Evolutionary conservation across 2,329 filamentous ascomycete species (phyloP).

Genomic region (Paraphoma sp.): DNA sequence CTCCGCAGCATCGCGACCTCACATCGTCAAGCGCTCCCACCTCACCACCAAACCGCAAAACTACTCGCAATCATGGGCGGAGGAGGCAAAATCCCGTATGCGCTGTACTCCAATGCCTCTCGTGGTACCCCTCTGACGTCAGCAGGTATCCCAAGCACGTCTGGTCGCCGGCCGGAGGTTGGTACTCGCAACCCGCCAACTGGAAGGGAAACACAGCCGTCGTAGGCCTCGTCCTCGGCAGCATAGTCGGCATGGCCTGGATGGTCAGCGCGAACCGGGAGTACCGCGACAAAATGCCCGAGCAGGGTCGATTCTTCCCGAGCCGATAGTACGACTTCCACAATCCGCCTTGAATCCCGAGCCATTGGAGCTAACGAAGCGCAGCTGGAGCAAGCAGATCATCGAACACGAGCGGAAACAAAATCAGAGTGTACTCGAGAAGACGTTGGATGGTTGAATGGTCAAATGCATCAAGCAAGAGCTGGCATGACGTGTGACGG

Average conservation of each 20-base stretch:
- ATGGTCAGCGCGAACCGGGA: conserved; percentile 77
- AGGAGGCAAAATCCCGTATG: conserved; percentile 77
- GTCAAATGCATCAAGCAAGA: neutral
- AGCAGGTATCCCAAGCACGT: conserved; percentile 97
- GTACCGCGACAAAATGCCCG: conserved; percentile 75
- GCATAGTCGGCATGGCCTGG: conserved; percentile 72
- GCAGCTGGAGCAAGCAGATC: conserved; percentile 75
- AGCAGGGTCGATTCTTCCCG: conserved; percentile 78
- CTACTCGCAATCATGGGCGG: conserved; percentile 67
- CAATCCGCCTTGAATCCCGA: conserved; percentile 1
- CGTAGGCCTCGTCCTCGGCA: conserved; percentile 71
- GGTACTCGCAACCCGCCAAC: conserved; percentile 94
- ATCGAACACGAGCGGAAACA: conserved; percentile 69
- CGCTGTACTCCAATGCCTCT: conserved; percentile 14
- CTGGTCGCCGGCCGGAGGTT: conserved; percentile 98
- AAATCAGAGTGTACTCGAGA: conserved; percentile 33
- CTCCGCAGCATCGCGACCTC: conserved; percentile 23
- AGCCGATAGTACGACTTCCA: conserved; percentile 75
- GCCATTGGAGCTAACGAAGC: conserved; percentile 32
- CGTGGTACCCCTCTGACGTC: conserved; percentile 18
- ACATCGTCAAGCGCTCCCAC: conserved; percentile 18
- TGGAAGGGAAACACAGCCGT: conserved; percentile 92
- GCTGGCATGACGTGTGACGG: neutral
- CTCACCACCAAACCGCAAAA: conserved; percentile 26
- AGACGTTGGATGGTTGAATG: conserved; percentile 15